Base-by-base conservation (phyloP, 805 yeast genomes). In the Nakazawaea ambrosiae region DNA sequence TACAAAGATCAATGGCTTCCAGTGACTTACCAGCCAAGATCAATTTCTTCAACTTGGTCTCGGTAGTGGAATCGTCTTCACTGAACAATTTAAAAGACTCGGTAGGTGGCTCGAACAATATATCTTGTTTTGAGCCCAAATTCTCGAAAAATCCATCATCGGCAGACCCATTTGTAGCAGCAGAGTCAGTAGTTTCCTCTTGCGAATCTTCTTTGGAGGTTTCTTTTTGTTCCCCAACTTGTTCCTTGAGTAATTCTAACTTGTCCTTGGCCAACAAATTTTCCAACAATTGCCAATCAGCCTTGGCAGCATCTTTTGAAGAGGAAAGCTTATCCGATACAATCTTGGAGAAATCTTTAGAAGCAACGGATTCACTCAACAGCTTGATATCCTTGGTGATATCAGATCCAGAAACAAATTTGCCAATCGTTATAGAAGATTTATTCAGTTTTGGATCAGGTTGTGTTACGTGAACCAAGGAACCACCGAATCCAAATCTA, bases 401-500 rank as follows among this genome's bases (percentile, higher is more conserved):
- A n/a, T 51, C 45, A 11, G 57, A 61, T 35, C 65, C 68, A 9
- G 62, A 50, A 4, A 44, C 49, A 56, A 70, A 56, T 47, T 70
- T 73, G 18, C 64, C 51, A 40, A 77, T 61, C 18, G 57, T 55
- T 15, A 76, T 56, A 5, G 58, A 40, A 20, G 76, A 65, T 44
- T 59, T 54, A 3, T 51, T 53, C 16, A 66, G 67, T 33, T 65
- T 62, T 36, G 58, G 60, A 36, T 60, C 65, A 8, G 63, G 38
- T 30, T 39, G 42, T 26, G 57, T 50, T 22, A 81, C 76, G 10
- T 67, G 57, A 4, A 82, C 89, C 28, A 92, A 57, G 61, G 86
- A 87, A 37, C 96, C 95, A 43, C 98, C 98, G 62, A 88, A 90
- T 0, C 95, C 97, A 69, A 94, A 92, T 2, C 77, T 65, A 11